These are phyloP conservation scores for Neurospora tetraspora DNA, from an alignment of 495 filamentous ascomycete genomes.

Conservation along the genomic window DNA sequence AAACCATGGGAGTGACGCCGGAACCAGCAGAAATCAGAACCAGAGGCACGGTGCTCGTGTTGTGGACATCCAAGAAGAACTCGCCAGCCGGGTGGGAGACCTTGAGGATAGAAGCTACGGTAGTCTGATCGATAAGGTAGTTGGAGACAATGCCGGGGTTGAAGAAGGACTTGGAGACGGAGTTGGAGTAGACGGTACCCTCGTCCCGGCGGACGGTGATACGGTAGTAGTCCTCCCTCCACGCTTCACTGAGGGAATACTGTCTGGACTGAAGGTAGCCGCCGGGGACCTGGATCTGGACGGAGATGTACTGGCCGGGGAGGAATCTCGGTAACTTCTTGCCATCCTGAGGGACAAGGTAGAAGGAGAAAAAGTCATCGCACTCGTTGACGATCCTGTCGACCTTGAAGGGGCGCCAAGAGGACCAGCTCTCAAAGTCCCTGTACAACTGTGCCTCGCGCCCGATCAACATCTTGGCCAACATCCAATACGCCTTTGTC, in stretches of 20 bases:
- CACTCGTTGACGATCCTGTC: conserved; percentile 51
- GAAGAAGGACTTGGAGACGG: conserved; percentile 24
- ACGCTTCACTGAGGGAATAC: conserved; percentile 61
- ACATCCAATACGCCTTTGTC: conserved; percentile 59
- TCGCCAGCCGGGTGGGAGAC: conserved; percentile 62
- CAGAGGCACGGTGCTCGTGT: conserved; percentile 34
- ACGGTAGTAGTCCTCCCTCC: conserved; percentile 49
- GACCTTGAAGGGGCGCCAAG: conserved; percentile 60
- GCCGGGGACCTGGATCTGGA: conserved; percentile 47
- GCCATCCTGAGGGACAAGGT: conserved; percentile 56
- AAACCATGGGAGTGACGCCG: conserved; percentile 56
- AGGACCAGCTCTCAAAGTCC: conserved; percentile 45
- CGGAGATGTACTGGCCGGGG: conserved; percentile 62
- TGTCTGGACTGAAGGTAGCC: conserved; percentile 55
- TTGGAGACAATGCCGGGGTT: conserved; percentile 61
- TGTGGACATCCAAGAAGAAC: conserved; percentile 49
- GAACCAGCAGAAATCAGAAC: conserved; percentile 63
- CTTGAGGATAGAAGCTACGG: conserved; percentile 48
- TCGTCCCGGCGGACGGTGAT: conserved; percentile 61
- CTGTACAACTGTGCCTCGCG: conserved; percentile 53
- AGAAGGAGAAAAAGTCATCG: conserved; percentile 59
- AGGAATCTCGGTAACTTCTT: conserved; percentile 47
- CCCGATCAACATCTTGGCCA: conserved; percentile 60
- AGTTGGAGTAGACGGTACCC: conserved; percentile 35
- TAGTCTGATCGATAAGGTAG: conserved; percentile 50